Percentiles rank a stretch among this genome's conserved stretches.
Evolutionary conservation across 495 filamentous ascomycete genomes (phyloP).

Genomic region (Trichoderma erinaceum): DNA sequence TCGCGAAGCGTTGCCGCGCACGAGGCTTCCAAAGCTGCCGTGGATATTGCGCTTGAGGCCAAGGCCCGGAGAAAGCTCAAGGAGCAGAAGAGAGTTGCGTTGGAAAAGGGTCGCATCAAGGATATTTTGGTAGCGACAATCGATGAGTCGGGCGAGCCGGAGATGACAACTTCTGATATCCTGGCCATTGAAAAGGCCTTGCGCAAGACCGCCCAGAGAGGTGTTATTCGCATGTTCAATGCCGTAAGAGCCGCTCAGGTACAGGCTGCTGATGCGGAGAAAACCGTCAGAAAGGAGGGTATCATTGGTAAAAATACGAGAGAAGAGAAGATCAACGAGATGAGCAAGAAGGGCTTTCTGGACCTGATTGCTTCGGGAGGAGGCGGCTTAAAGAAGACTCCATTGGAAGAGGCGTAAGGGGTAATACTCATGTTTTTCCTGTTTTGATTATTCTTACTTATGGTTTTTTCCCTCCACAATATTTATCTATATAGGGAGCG

Average conservation of each 20-base stretch:
- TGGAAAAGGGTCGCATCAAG: slow-evolving; percentile 81
- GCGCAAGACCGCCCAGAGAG: slow-evolving; percentile 80
- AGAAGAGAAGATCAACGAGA: slow-evolving; percentile 82
- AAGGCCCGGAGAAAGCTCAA: slow-evolving; percentile 72
- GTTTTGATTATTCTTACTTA: neutral
- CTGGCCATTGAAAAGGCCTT: slow-evolving; percentile 73
- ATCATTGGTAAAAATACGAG: slow-evolving; percentile 64
- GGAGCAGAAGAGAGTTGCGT: slow-evolving; percentile 70
- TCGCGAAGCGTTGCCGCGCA: slow-evolving; percentile 67
- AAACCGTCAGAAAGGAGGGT: slow-evolving; percentile 60
- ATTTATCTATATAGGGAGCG: slow-evolving; percentile 14
- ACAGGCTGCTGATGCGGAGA: slow-evolving; percentile 67
- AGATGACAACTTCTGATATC: slow-evolving; percentile 49
- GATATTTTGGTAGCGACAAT: slow-evolving; percentile 61
- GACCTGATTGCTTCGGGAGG: slow-evolving; percentile 73
- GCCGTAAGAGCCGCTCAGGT: slow-evolving; percentile 90
- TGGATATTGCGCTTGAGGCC: slow-evolving; percentile 70
- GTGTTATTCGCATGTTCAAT: slow-evolving; percentile 93
- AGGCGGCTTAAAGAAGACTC: slow-evolving; percentile 45
- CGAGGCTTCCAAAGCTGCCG: slow-evolving; percentile 55
- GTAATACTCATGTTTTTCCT: neutral
- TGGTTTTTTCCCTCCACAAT: neutral
- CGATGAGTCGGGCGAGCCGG: slow-evolving; percentile 37
- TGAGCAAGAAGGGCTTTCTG: slow-evolving; percentile 93
- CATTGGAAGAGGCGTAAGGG: slow-evolving; percentile 43